phyloP scores from a whole-genome alignment of 306 rosid genomes.

The Prunus davidiana region DNA sequence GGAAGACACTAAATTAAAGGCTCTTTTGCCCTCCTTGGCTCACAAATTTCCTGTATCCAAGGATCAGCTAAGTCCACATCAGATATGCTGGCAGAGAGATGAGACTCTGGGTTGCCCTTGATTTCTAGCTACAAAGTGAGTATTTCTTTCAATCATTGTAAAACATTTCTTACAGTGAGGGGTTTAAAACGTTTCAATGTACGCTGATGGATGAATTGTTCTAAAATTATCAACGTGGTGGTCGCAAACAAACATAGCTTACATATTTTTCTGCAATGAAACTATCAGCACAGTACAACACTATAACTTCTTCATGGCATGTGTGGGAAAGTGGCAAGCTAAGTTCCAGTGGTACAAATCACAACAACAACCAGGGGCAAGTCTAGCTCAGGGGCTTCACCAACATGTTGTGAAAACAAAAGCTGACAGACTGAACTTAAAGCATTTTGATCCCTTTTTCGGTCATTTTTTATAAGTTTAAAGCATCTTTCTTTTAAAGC shows the following conservation, averaged over 20 bases:
- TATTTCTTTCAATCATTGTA: not conserved
- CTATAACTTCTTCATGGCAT: not conserved
- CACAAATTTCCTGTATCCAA: not conserved
- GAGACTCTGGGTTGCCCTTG: not conserved
- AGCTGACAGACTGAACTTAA: not conserved
- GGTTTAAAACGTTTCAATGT: not conserved
- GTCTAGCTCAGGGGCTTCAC: not conserved
- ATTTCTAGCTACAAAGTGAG: not conserved
- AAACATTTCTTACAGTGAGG: not conserved
- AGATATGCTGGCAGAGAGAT: not conserved
- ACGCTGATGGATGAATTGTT: not conserved
- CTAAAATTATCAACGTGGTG: not conserved
- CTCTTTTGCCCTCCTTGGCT: not conserved
- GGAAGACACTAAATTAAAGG: not conserved
- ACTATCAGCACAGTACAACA: not conserved
- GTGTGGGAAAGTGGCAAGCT: not conserved
- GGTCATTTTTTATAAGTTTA: not conserved
- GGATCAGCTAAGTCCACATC: not conserved
- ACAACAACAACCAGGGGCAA: not conserved
- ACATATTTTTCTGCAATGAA: not conserved
- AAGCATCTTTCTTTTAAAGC: no score
- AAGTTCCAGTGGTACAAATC: not conserved
- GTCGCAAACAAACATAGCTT: not conserved
- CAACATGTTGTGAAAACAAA: not conserved
- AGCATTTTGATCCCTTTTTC: not conserved